Evolutionary conservation across 2,329 filamentous ascomycete genomes (phyloP), one percentile per base, ranked within the genome.

Genomic region (Chaetomium olivaceum): DNA sequence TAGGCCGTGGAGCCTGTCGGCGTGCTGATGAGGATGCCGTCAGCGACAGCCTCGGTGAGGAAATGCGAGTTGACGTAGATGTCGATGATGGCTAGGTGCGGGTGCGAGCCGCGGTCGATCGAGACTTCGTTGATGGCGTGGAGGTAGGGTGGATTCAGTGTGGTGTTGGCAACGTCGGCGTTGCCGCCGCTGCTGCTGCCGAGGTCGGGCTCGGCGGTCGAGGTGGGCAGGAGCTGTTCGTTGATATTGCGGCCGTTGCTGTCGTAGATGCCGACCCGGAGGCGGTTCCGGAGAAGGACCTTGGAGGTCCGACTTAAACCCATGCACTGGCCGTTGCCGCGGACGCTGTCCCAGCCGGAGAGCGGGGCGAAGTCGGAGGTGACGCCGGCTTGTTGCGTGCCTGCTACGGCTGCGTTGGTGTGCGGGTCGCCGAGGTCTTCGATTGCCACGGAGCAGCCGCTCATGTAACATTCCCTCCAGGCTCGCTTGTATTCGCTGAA

Each of bases 1-100:
- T 99, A 99, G 0, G 95, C 95, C 0, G 95, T 99, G 50, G 91
- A 96, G 2, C 95, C 95, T 0, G 95, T 99, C 0, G 95, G 95
- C 0, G 94, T 97, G 69, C 91, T 93, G 65, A 98, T 88, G 54
- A 98, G 90, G 77, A 99, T 96, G 59, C 95, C 95, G 76, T 99
- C 95, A 1, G 93, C 94, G 14, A 96, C 93, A 0, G 92, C 94
- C 76, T 97, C 93, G 1, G 95, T 99, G 55, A 99, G 82, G 73
- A 95, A 96, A 62, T 92, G 88, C 39, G 91, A 90, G 72, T 93
- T 93, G 66, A 98, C 90, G 73, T 89, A 95, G 52, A 99, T 91
- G 74, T 96, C 92, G 71, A 99, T 91, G 70, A 97, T 89, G 46
- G 93, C 92, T 6, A 99, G 85, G 77, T 98, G 94, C 0, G 95